phyloP scores from a whole-genome alignment of 306 rosid species.

The Cicer bijugum region DNA sequence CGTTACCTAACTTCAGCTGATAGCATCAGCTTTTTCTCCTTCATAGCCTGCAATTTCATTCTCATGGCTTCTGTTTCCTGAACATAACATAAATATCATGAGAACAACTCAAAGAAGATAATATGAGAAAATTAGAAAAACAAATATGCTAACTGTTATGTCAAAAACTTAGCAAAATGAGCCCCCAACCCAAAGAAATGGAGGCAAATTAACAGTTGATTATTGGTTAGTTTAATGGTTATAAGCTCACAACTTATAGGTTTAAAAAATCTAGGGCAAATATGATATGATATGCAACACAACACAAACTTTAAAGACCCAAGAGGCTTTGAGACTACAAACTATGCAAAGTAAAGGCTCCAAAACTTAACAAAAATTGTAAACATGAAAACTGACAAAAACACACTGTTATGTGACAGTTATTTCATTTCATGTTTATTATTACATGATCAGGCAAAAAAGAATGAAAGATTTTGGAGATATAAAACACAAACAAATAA shows the following conservation, averaged over 20 bases:
- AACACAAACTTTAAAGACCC: neutral
- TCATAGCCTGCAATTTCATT: conserved; percentile 62
- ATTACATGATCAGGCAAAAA: too few species aligned
- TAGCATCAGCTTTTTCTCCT: conserved; percentile 65
- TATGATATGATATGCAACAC: neutral
- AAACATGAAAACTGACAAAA: neutral
- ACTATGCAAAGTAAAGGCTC: neutral
- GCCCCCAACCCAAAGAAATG: neutral
- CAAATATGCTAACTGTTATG: neutral
- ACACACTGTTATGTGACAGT: neutral
- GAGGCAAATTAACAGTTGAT: neutral
- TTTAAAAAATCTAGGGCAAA: conserved; percentile 1
- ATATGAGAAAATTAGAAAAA: conserved; percentile 26
- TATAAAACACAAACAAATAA: neutral
- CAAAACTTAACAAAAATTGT: neutral
- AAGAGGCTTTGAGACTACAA: neutral
- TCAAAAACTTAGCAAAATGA: neutral
- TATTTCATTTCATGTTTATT: neutral
- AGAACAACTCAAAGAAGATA: conserved; percentile 34
- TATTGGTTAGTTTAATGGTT: neutral
- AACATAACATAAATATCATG: conserved; percentile 33
- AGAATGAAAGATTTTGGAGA: neutral
- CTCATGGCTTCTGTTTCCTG: conserved; percentile 77
- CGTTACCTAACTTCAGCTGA: conserved; percentile 82
- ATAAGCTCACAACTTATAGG: neutral